phyloP scores from a whole-genome alignment of 1,284 basidiomycete species.

The Flammula alnicola region DNA sequence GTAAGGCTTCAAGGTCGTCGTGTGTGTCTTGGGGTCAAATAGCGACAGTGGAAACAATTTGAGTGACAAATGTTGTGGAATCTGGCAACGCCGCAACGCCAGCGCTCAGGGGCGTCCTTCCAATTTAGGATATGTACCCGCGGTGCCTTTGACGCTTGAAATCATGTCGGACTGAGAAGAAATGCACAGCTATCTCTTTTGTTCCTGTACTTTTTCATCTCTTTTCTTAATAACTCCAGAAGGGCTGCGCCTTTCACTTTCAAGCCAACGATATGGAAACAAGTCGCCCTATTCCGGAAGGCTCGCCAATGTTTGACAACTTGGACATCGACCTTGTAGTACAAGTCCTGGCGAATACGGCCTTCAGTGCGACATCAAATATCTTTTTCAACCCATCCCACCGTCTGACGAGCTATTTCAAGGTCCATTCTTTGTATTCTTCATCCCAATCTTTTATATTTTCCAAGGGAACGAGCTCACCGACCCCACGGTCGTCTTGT shows the following conservation, averaged over 20 bases:
- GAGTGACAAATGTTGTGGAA: too few relatives aligned
- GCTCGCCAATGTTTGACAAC: constrained; percentile 58
- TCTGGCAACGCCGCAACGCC: too few relatives aligned
- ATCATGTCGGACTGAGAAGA: constrained; percentile 9
- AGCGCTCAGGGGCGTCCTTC: neutral
- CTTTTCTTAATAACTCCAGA: constrained; percentile 14
- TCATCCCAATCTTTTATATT: constrained; percentile 76
- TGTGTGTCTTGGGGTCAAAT: too few relatives aligned
- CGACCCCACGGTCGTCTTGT: constrained; percentile 54
- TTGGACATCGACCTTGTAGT: constrained; percentile 76
- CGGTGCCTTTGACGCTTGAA: constrained; percentile 5
- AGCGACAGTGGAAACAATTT: too few relatives aligned
- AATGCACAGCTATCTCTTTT: constrained; percentile 7
- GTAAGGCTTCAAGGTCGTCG: too few relatives aligned
- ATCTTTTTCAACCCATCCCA: constrained; percentile 2
- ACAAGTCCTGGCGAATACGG: constrained; percentile 76
- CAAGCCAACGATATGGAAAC: constrained; percentile 22
- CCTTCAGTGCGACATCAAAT: constrained; percentile 62
- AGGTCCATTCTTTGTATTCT: constrained; percentile 84
- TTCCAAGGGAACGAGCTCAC: constrained; percentile 65
- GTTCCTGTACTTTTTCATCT: constrained; percentile 7
- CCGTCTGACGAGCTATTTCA: constrained; percentile 14
- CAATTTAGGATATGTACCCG: neutral
- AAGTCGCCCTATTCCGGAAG: constrained; percentile 29
- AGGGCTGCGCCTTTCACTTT: constrained; percentile 36